A percentile compares a stretch with the other conserved stretches of the same genome.
Evolutionary conservation across 345 rosid species (phyloP).

Genomic region (Citrus reticulata): DNA sequence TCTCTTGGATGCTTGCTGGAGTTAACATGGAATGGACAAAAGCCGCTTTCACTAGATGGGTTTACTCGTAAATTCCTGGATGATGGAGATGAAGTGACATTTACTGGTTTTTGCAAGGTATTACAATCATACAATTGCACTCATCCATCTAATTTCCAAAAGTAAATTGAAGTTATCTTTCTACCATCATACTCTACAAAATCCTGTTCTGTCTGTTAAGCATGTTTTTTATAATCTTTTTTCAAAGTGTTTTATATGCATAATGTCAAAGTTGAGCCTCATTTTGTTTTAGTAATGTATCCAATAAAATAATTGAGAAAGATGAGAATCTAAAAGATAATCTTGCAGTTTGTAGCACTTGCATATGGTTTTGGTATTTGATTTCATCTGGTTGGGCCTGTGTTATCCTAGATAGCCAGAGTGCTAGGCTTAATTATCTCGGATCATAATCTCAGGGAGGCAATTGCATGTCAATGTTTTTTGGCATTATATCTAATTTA

Average conservation of each 20-base stretch:
- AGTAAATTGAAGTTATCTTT: neutral
- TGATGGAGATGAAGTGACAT: constrained; percentile 91
- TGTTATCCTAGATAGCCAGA: neutral
- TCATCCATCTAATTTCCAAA: neutral
- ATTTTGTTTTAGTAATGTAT: neutral
- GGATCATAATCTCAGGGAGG: neutral
- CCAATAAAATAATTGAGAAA: neutral
- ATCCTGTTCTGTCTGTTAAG: neutral
- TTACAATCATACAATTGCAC: neutral
- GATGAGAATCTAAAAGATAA: neutral
- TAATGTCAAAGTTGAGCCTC: neutral
- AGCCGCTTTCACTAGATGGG: constrained; percentile 61
- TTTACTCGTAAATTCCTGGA: constrained; percentile 65
- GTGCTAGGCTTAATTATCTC: neutral
- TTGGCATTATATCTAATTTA: neutral
- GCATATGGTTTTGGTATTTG: neutral
- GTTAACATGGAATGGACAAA: constrained; percentile 92
- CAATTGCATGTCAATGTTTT: neutral
- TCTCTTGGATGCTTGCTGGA: constrained; percentile 91
- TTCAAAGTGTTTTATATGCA: neutral
- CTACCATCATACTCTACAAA: neutral
- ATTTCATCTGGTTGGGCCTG: neutral
- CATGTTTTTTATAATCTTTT: neutral
- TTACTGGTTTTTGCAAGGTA: constrained; percentile 82
- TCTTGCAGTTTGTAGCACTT: neutral